A percentile compares a stretch with the other conserved stretches of the same genome.
Evolutionary conservation across 2,329 filamentous ascomycete species (phyloP).

Genomic region (Lecanicillium sp.): DNA sequence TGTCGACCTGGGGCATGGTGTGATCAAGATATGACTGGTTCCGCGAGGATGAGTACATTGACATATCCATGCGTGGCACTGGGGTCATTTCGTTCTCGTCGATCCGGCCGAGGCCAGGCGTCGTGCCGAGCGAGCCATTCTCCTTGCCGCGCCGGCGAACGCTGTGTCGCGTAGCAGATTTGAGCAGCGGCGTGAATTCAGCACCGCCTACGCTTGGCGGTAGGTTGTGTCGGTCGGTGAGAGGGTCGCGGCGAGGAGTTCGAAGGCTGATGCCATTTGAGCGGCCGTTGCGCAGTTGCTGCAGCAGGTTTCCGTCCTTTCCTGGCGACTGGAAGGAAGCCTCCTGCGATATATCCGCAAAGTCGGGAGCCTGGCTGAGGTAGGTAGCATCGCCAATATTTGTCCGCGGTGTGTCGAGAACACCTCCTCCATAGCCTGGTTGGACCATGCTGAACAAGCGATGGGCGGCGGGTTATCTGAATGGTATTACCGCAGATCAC

Average conservation of each 20-base stretch:
- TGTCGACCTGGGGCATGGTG: slow-evolving; percentile 68
- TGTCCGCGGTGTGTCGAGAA: slow-evolving; percentile 80
- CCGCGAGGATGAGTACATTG: slow-evolving; percentile 58
- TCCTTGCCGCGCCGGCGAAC: slow-evolving; percentile 57
- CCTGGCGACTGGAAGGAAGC: slow-evolving; percentile 77
- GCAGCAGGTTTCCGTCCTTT: slow-evolving; percentile 62
- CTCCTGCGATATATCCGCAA: slow-evolving; percentile 75
- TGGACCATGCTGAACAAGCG: slow-evolving; percentile 45
- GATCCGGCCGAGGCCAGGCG: slow-evolving; percentile 61
- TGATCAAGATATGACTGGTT: slow-evolving; percentile 58
- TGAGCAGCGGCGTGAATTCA: slow-evolving; percentile 93
- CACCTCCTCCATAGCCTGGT: slow-evolving; percentile 51
- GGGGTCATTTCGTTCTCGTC: slow-evolving; percentile 68
- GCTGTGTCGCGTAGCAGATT: slow-evolving; percentile 67
- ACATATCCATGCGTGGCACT: slow-evolving; percentile 66
- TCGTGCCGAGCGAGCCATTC: slow-evolving; percentile 53
- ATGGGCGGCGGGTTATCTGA: too few relatives aligned
- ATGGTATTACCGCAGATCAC: too few relatives aligned
- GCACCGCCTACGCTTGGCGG: slow-evolving; percentile 56
- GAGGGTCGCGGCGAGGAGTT: slow-evolving; percentile 69
- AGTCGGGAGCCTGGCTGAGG: slow-evolving; percentile 59
- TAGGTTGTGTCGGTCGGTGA: slow-evolving; percentile 66
- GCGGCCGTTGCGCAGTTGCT: slow-evolving; percentile 63
- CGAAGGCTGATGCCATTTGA: slow-evolving; percentile 50
- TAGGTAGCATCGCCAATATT: slow-evolving; percentile 79